Percentiles rank a stretch among this genome's conserved stretches.
Evolutionary conservation across 805 yeast genomes (phyloP).

Genomic region (Zygosaccharomyces bailii): DNA sequence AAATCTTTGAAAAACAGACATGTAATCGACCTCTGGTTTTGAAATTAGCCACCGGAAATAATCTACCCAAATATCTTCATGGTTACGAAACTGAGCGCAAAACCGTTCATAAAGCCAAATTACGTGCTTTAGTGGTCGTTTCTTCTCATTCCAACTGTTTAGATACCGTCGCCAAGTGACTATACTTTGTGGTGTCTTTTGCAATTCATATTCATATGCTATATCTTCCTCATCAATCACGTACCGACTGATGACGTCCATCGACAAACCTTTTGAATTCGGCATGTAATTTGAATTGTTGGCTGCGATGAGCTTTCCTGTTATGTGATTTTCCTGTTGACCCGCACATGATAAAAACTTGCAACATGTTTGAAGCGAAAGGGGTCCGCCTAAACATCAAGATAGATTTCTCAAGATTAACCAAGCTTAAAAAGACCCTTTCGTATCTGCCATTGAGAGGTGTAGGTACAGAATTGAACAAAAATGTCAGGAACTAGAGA

Average conservation of each 20-base stretch:
- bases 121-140: conserved; percentile 17
- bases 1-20: conserved; percentile 28
- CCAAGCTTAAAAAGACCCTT: neutral
- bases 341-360: conserved; percentile 5
- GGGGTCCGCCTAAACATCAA: conserved; percentile 2
- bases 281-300: neutral
- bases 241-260: conserved; percentile 17
- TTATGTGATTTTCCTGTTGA: conserved; percentile 1
- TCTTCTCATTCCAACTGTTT: conserved; percentile 31
- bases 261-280: neutral
- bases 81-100: conserved; percentile 22
- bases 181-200: conserved; percentile 35
- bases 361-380: conserved; percentile 4
- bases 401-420: neutral
- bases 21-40: conserved; percentile 33
- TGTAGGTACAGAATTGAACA: neutral
- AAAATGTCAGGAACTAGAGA: conserved; percentile 56
- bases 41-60: conserved; percentile 39
- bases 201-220: conserved; percentile 47
- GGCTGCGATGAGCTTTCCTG: conserved; percentile 3
- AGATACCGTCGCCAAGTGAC: conserved; percentile 47
- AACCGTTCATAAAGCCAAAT: conserved; percentile 40
- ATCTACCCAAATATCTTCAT: conserved; percentile 25
- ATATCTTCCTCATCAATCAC: conserved; percentile 34
- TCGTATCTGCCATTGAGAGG: neutral